phyloP scores from a whole-genome alignment of 345 rosid species.

The Theobroma cacao region DNA sequence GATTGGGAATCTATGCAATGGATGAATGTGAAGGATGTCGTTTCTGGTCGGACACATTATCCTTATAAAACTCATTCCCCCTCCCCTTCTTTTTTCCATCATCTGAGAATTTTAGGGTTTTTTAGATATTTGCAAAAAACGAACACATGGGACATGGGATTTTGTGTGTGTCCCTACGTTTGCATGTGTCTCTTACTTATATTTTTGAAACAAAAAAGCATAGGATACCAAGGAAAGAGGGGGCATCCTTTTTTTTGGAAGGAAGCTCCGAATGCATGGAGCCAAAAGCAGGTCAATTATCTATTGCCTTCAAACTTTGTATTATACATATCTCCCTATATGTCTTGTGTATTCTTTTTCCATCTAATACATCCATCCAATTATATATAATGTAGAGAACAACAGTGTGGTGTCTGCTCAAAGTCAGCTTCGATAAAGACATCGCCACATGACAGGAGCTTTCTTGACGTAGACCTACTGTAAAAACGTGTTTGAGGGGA shows the following conservation, averaged over 20 bases:
- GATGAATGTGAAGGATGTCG: slow-evolving; percentile 24
- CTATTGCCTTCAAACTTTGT: slow-evolving; percentile 12
- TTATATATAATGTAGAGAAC: not conserved
- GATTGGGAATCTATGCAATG: slow-evolving; percentile 26
- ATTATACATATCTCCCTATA: not conserved
- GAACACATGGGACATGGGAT: not conserved
- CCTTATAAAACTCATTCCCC: slow-evolving; percentile 4
- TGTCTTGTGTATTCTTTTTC: not conserved
- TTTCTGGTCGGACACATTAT: slow-evolving; percentile 28
- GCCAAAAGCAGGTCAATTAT: slow-evolving; percentile 50
- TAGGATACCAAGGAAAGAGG: slow-evolving; percentile 44
- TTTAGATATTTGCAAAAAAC: not conserved
- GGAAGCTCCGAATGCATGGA: slow-evolving; percentile 40
- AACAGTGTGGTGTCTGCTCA: not conserved
- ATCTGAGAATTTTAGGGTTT: slow-evolving; percentile 20
- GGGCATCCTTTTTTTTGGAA: slow-evolving; percentile 35
- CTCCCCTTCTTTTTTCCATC: not conserved
- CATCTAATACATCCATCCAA: not conserved
- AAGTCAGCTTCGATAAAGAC: slow-evolving; percentile 8
- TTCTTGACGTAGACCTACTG: not conserved
- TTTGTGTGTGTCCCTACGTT: slow-evolving; percentile 15
- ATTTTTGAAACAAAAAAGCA: slow-evolving; percentile 23
- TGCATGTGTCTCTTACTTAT: slow-evolving; percentile 6
- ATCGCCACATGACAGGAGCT: not conserved
- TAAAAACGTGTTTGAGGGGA: too few species aligned